phyloP scores from a whole-genome alignment of 495 filamentous ascomycete species.

The Penicillium canariense region DNA sequence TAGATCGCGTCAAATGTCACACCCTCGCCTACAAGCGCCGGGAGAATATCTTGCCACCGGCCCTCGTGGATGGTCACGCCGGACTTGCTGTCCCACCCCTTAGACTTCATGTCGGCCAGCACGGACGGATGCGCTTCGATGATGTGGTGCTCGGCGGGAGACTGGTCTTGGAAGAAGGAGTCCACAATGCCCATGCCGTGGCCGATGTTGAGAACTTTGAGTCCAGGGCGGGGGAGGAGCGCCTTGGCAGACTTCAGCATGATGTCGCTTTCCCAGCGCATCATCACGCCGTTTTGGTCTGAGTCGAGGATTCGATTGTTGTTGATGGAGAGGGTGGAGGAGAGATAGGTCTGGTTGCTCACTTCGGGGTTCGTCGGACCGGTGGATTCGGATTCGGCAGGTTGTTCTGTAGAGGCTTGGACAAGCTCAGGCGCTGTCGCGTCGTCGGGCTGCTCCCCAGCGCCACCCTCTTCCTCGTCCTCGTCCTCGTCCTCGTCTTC shows the following conservation, averaged over 20 bases:
- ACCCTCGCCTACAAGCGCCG: conserved; percentile 63
- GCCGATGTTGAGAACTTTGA: conserved; percentile 84
- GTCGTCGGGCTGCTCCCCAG: conserved; percentile 14
- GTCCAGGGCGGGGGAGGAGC: conserved; percentile 56
- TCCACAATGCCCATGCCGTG: conserved; percentile 98
- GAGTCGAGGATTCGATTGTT: conserved; percentile 74
- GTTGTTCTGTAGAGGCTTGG: conserved; percentile 23
- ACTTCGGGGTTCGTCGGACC: conserved; percentile 38
- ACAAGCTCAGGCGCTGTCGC: conserved; percentile 33
- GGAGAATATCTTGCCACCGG: conserved; percentile 81
- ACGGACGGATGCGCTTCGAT: conserved; percentile 90
- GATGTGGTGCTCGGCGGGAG: conserved; percentile 72
- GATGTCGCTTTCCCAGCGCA: conserved; percentile 92
- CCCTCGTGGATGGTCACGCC: conserved; percentile 68
- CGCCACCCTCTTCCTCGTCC: conserved; percentile 51
- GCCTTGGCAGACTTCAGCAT: conserved; percentile 75
- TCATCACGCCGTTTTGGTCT: conserved; percentile 89
- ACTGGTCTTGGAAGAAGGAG: conserved; percentile 67
- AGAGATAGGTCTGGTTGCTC: conserved; percentile 69
- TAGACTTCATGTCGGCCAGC: conserved; percentile 61
- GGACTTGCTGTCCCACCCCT: conserved; percentile 63
- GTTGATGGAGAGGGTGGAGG: conserved; percentile 71
- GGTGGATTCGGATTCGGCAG: conserved; percentile 11
- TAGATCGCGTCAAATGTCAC: conserved; percentile 88
- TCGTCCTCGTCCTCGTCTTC: conserved; percentile 43